Evolutionary conservation across 73 alveolate genomes (phyloP).

Genomic region (Paraurostyla sp.): DNA sequence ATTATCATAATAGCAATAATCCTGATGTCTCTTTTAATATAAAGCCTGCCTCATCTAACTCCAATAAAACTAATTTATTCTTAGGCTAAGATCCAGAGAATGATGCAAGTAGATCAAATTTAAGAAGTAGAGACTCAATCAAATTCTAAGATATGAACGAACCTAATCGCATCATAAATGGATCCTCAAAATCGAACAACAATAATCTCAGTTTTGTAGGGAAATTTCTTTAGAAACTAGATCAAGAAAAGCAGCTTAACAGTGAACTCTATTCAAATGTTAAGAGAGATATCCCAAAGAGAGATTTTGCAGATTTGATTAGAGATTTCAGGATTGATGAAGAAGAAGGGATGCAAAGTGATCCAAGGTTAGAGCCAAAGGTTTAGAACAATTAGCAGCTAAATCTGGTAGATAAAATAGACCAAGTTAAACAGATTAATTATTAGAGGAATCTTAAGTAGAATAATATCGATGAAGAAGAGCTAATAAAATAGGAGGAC

Average conservation of each 20-base stretch:
- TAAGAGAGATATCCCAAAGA: not conserved
- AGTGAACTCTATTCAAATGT: not conserved
- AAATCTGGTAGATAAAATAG: not conserved
- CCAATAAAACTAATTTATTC: not conserved
- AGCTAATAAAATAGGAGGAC: not conserved
- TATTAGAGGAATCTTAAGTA: too few relatives aligned
- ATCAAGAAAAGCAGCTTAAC: not conserved
- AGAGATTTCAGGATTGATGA: slow-evolving; percentile 48
- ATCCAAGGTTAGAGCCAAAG: not conserved
- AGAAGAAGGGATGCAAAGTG: slow-evolving; percentile 40
- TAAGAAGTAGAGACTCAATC: slow-evolving; percentile 4
- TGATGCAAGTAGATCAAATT: not conserved
- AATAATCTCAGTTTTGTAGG: not conserved
- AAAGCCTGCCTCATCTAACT: not conserved
- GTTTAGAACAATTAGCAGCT: not conserved
- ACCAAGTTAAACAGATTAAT: not conserved
- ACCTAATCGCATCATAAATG: not conserved
- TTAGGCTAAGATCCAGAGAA: not conserved
- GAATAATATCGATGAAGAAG: not conserved
- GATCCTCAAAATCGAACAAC: not conserved
- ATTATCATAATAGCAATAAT: not conserved
- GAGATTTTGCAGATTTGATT: not conserved
- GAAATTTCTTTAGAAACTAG: not conserved
- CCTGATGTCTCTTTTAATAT: not conserved
- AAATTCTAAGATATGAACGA: not conserved